Conservation (phyloP, 148 eudicot species). For the Rhododendron ferrugineum region DNA sequence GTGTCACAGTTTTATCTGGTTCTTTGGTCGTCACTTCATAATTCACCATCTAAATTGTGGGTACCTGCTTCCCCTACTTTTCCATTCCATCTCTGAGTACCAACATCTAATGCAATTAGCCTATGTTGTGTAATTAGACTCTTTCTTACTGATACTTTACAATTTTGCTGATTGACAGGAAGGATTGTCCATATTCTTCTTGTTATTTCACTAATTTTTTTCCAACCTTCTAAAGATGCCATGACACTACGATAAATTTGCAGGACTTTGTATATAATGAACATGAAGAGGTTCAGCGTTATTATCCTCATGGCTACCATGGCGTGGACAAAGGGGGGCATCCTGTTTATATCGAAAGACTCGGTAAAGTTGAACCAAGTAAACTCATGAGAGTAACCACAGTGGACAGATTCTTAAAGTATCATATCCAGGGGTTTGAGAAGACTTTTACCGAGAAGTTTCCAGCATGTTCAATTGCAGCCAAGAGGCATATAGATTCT, state of each 20-base stretch:
- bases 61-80: background rate
- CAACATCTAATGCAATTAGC: background rate
- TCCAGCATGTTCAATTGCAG: slow-evolving; percentile 94
- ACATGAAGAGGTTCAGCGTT: slow-evolving; percentile 56
- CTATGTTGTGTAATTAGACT: background rate
- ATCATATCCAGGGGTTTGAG: slow-evolving; percentile 91
- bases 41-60: background rate
- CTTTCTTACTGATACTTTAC: too few relatives aligned
- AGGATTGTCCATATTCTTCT: background rate
- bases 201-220: slow-evolving; percentile 1
- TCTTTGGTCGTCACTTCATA: background rate
- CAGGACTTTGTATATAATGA: slow-evolving; percentile 82
- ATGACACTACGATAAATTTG: background rate
- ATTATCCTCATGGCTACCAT: slow-evolving; percentile 97
- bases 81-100: background rate
- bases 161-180: background rate
- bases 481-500: slow-evolving; percentile 88
- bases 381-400: slow-evolving; percentile 89
- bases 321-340: slow-evolving; percentile 89
- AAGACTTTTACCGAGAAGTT: slow-evolving; percentile 80
- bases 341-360: slow-evolving; percentile 87
- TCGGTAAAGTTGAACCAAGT: slow-evolving; percentile 76
- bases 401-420: slow-evolving; percentile 73
- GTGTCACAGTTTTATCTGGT: background rate
- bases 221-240: background rate